Base-by-base conservation (phyloP, 2,329 filamentous ascomycete genomes). In the Knufia fluminis region DNA sequence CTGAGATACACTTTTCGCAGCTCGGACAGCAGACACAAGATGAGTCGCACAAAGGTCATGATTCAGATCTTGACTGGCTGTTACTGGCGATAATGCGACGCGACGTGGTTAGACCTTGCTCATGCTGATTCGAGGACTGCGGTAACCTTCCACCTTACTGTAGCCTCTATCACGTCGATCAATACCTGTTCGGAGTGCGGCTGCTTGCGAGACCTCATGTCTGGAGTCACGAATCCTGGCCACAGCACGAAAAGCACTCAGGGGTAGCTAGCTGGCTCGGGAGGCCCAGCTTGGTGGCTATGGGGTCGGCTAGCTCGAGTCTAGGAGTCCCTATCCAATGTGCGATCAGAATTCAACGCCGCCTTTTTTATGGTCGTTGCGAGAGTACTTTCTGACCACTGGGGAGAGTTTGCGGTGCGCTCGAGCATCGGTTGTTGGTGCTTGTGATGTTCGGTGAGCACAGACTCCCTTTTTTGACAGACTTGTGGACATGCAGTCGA, bases 51-150 rank as follows among this genome's bases (percentile, higher is more conserved):
- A 12, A 6, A 19, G 6, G 16, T 41, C 17, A 17, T 41, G 17
- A 41, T 41, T 41, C 17, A 41, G 38, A 41, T 41, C 38, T 23
- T 6, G 38, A 19, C 38, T 41, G 38, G 38, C 38, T 6, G 38
- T 7, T 9, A 19, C 8, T 19, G 33, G 33, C 33, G 4, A 17
- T 14, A 8, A 38, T 16, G 35, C 16, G 8, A 8, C 17, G 35
- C 17, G 8, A 7, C 17, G 7, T 38, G 12, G 12, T 19, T 8
- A 17, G 8, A 38, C 17, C 17, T 38, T n/a, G 14, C 6, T 38
- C 7, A 38, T n/a, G 16, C 35, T 38, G 35, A 31, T 14, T 31
- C 14, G 28, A 31, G 28, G 14, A 31, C 7, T 7, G 28, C 28
- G 28, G 14, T 14, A 31, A 7, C 28, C 14, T 14, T 7, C 28